phyloP scores from a whole-genome alignment of 768 basidiomycete species.

The Rhodotorula kratochvilovae region DNA sequence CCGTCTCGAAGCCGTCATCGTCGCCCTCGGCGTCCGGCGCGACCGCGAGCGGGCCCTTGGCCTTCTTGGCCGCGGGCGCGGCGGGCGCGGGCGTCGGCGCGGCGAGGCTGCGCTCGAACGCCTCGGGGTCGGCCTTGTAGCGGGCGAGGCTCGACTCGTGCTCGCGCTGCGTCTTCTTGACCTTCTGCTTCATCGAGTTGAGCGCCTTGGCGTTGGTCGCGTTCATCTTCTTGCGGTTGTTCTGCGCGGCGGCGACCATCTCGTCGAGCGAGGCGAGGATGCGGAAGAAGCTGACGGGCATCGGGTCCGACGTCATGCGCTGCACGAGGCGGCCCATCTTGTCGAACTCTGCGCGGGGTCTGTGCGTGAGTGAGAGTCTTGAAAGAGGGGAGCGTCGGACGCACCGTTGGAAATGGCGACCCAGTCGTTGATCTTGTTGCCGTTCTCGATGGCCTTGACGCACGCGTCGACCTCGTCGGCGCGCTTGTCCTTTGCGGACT shows the following conservation, averaged over 20 bases:
- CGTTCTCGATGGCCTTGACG: slow-evolving; percentile 88
- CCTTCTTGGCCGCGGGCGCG: slow-evolving; percentile 48
- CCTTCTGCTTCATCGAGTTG: slow-evolving; percentile 96
- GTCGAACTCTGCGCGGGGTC: slow-evolving; percentile 70
- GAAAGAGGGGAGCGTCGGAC: not conserved
- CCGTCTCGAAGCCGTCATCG: slow-evolving; percentile 73
- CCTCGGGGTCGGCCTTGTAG: slow-evolving; percentile 80
- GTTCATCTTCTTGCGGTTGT: slow-evolving; percentile 93
- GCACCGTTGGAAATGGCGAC: slow-evolving; percentile 78
- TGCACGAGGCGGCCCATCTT: slow-evolving; percentile 86
- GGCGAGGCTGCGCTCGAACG: slow-evolving; percentile 58
- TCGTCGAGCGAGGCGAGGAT: slow-evolving; percentile 69
- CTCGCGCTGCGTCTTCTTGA: slow-evolving; percentile 86
- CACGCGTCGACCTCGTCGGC: slow-evolving; percentile 91
- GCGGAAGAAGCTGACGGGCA: slow-evolving; percentile 79
- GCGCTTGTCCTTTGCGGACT: slow-evolving; percentile 86
- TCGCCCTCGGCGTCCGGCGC: slow-evolving; percentile 48
- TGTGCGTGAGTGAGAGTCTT: not conserved
- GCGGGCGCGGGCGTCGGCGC: slow-evolving; percentile 51
- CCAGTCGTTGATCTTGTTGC: slow-evolving; percentile 95
- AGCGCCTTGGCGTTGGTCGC: slow-evolving; percentile 84
- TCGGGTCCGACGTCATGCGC: slow-evolving; percentile 74
- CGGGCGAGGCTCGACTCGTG: slow-evolving; percentile 72
- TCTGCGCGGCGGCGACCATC: slow-evolving; percentile 67
- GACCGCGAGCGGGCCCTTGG: slow-evolving; percentile 52